Evolutionary conservation across 2,329 filamentous ascomycete species (phyloP).

Genomic region (Cladophialophora exuberans): DNA sequence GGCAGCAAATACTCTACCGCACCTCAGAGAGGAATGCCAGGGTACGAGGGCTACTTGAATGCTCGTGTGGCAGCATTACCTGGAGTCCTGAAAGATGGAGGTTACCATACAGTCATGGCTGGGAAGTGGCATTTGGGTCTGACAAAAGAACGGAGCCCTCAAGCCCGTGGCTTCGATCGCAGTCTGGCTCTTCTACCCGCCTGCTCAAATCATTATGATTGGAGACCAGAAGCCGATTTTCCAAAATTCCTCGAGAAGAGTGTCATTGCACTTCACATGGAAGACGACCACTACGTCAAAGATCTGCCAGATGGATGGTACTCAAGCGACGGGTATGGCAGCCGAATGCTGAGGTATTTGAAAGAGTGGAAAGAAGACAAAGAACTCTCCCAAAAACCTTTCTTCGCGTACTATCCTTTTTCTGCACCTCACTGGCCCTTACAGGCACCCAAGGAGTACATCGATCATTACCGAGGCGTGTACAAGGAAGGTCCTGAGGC

Average conservation of each 20-base stretch:
- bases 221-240: slow-evolving; percentile 48
- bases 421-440: slow-evolving; percentile 59
- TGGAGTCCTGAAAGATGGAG: slow-evolving; percentile 61
- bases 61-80: slow-evolving; percentile 61
- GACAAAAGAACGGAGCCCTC: slow-evolving; percentile 59
- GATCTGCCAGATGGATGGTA: slow-evolving; percentile 57
- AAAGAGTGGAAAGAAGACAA: slow-evolving; percentile 50
- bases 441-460: slow-evolving; percentile 52
- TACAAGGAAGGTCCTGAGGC: slow-evolving; percentile 57
- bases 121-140: slow-evolving; percentile 68
- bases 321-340: slow-evolving; percentile 57
- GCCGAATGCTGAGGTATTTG: slow-evolving; percentile 57
- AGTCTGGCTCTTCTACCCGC: slow-evolving; percentile 64
- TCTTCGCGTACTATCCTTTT: slow-evolving; percentile 55
- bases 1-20: slow-evolving; percentile 56
- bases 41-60: slow-evolving; percentile 68
- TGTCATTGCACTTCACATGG: slow-evolving; percentile 50
- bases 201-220: slow-evolving; percentile 62
- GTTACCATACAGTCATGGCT: slow-evolving; percentile 64
- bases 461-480: slow-evolving; percentile 52
- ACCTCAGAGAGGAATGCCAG: slow-evolving; percentile 61
- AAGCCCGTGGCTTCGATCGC: slow-evolving; percentile 61
- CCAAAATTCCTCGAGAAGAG: slow-evolving; percentile 47
- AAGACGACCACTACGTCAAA: slow-evolving; percentile 49
- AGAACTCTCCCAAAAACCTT: slow-evolving; percentile 45